Evolutionary conservation across 2,329 filamentous ascomycete genomes (phyloP), one percentile per base, ranked within the genome.

Genomic region (Xylaria sp.): DNA sequence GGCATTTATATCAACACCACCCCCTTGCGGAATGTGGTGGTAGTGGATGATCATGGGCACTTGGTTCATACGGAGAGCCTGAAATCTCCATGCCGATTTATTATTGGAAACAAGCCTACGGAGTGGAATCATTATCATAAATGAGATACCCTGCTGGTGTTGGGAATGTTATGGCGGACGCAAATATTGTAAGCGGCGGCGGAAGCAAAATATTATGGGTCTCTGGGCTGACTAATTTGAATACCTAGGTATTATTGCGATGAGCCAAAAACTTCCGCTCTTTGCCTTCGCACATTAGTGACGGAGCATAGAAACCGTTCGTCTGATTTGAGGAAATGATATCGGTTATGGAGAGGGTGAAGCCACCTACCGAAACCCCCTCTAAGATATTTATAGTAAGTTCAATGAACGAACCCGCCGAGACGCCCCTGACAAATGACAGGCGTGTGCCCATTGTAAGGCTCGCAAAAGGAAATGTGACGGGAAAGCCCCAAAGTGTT

Each of bases 401-500:
- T 43, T 10, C 15, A 30, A 9, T 6, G 7, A 20, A 43, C 39
- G 7, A 20, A 43, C 39, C 32, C 52, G 15, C 52, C 12, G 23
- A 46, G n/a, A 36, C 2, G 6, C 20, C 20, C 43, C 34, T 60
- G 36, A 60, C 25, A 32, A 12, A 3, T 32, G 28, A 59, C 55
- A 70, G 68, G 68, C 68, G 5, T 70, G 68, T 45, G 46, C 20
- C 23, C 55, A 60, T 13, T 70, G 68, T 34, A 70, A 70, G 36
- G 32, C 23, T 45, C 68, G 68, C 18, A 70, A 70, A 46, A 58
- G 59, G 7, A 61, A 43, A 53, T 70, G 68, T 23, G 60, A 70
- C 30, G 68, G 68, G 7, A 6, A 20, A 30, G 39, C 56, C 12
- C 68, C 68, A 23, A 65, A 41, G 30, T 70, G 68, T 43, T 60